A percentile compares a stretch with the other conserved stretches of the same genome.
Conservation (phyloP, 2,329 filamentous ascomycete species). For the Dothidotthia symphoricarpi region DNA sequence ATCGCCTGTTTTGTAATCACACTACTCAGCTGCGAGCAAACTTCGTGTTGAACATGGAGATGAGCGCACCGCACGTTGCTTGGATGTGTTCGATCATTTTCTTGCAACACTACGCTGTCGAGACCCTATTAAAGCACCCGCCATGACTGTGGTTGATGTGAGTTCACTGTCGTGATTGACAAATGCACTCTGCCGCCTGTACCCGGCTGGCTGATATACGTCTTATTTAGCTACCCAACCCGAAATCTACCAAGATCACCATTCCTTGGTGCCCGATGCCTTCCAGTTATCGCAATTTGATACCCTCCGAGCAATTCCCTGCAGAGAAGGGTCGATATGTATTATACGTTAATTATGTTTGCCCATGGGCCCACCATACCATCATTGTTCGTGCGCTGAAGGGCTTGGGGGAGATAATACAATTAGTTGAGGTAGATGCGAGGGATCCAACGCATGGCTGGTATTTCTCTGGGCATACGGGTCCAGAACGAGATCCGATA, state of each 20-base stretch:
- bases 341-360: slow-evolving; percentile 60
- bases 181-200: slow-evolving; percentile 1
- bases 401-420: slow-evolving; percentile 51
- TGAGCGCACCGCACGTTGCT: slow-evolving; percentile 1
- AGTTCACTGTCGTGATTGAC: neutral
- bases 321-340: slow-evolving; percentile 61
- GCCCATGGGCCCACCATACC: slow-evolving; percentile 61
- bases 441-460: slow-evolving; percentile 31
- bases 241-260: slow-evolving; percentile 43
- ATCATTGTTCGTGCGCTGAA: slow-evolving; percentile 52
- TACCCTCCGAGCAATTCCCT: slow-evolving; percentile 58
- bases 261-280: slow-evolving; percentile 52
- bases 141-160: slow-evolving; percentile 14
- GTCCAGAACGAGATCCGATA: slow-evolving; percentile 29
- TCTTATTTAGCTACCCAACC: neutral
- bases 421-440: slow-evolving; percentile 47
- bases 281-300: slow-evolving; percentile 55
- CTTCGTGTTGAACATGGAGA: slow-evolving; percentile 3
- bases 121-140: neutral
- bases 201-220: neutral
- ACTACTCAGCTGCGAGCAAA: slow-evolving; percentile 2
- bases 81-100: slow-evolving; percentile 3
- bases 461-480: slow-evolving; percentile 32
- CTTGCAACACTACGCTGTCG: neutral
- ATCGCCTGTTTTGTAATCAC: slow-evolving; percentile 34